Conservation (phyloP, 1,284 basidiomycete genomes). For the Ustilago curta region DNA sequence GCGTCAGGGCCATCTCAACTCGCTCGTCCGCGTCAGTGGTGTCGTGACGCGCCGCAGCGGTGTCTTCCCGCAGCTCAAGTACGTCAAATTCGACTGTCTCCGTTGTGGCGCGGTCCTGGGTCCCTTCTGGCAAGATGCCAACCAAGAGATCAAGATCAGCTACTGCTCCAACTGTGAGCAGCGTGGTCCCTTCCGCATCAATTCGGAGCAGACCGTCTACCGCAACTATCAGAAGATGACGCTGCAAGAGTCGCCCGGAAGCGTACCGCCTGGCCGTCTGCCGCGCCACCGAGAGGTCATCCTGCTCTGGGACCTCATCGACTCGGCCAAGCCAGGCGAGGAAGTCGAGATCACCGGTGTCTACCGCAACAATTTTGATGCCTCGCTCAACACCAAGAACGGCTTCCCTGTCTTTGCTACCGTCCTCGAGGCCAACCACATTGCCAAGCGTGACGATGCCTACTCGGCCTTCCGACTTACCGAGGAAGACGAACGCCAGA, state of each 20-base stretch:
- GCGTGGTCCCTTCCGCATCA: slow-evolving; percentile 94
- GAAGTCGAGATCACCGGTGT: slow-evolving; percentile 93
- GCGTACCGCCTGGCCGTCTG: slow-evolving; percentile 94
- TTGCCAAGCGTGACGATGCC: slow-evolving; percentile 90
- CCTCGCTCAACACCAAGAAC: slow-evolving; percentile 96
- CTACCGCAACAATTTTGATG: slow-evolving; percentile 99
- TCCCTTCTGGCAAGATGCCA: slow-evolving; percentile 97
- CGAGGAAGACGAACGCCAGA: slow-evolving; percentile 94
- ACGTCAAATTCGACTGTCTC: slow-evolving; percentile 96
- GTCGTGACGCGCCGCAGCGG: slow-evolving; percentile 97
- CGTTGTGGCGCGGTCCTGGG: slow-evolving; percentile 87
- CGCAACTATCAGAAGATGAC: slow-evolving; percentile 99
- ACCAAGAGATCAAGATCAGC: slow-evolving; percentile 89
- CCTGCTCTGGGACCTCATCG: slow-evolving; percentile 96
- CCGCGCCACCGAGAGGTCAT: slow-evolving; percentile 97
- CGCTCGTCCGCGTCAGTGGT: slow-evolving; percentile 91
- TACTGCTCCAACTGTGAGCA: slow-evolving; percentile 89
- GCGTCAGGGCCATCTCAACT: slow-evolving; percentile 90
- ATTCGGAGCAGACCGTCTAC: slow-evolving; percentile 99
- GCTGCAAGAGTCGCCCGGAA: slow-evolving; percentile 97
- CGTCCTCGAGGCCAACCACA: slow-evolving; percentile 89
- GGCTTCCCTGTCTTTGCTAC: slow-evolving; percentile 99
- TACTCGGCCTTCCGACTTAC: slow-evolving; percentile 96
- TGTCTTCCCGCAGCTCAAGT: slow-evolving; percentile 98
- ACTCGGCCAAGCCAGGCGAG: slow-evolving; percentile 96